Conservation (phyloP, 306 rosid genomes). For the Trifolium fragiferum region DNA sequence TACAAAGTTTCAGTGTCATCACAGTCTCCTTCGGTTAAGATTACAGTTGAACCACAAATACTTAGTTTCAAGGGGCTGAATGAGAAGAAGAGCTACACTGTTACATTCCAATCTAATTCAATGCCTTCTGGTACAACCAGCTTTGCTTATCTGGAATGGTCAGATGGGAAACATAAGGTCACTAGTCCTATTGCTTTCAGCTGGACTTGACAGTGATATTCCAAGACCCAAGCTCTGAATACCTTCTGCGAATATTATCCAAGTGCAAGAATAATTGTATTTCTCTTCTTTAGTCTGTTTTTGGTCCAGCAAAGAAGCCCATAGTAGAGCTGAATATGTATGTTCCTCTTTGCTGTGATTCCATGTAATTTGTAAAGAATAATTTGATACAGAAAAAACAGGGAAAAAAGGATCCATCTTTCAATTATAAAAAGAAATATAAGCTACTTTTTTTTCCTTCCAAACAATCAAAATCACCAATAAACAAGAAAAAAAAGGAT, state of each 20-base stretch:
- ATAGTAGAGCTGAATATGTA: slow-evolving; percentile 27
- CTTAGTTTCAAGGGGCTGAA: slow-evolving; percentile 53
- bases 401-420: background rate
- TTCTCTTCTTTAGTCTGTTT: slow-evolving; percentile 22
- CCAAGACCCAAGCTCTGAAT: slow-evolving; percentile 32
- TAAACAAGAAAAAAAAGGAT: background rate
- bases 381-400: slow-evolving; percentile 43
- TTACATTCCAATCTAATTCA: slow-evolving; percentile 61
- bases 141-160: slow-evolving; percentile 81
- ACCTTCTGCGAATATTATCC: slow-evolving; percentile 20
- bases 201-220: slow-evolving; percentile 60
- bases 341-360: slow-evolving; percentile 32
- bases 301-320: slow-evolving; percentile 37
- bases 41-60: slow-evolving; percentile 66
- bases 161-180: slow-evolving; percentile 81
- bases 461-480: slow-evolving; percentile 3
- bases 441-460: background rate
- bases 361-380: slow-evolving; percentile 33
- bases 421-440: background rate
- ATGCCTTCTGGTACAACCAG: slow-evolving; percentile 64
- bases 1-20: slow-evolving; percentile 63
- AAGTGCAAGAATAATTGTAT: slow-evolving; percentile 29
- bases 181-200: slow-evolving; percentile 80
- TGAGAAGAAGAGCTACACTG: slow-evolving; percentile 74
- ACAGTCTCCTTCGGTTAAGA: slow-evolving; percentile 59